Evolutionary conservation across 2,329 filamentous ascomycete genomes (phyloP), one percentile per base, ranked within the genome.

Genomic region (Neonectria punicea): DNA sequence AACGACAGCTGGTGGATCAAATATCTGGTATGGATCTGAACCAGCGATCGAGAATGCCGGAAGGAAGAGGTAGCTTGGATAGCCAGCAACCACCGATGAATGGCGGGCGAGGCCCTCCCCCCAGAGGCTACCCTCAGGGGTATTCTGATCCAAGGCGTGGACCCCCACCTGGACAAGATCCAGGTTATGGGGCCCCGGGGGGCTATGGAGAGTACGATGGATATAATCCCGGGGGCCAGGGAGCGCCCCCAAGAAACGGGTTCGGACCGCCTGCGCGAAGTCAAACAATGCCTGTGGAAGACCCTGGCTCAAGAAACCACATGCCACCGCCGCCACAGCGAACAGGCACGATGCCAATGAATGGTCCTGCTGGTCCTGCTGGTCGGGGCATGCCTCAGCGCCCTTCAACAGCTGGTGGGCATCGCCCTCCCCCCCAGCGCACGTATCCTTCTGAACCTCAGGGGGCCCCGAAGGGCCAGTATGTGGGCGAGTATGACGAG

Each of bases 231-330:
- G 69, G 60, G 3, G 66, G 77, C 56, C 78, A 78, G 41, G 70
- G 64, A 41, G 69, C 63, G 28, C 78, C 80, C 11, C 69, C 68
- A 9, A 73, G 74, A 65, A 78, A 82, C 43, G 80, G 81, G 6
- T 88, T 85, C 68, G 85, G 81, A 0, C 83, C 85, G 2, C 86
- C 85, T 9, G 74, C 79, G n/a, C 82, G 88, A 70, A 90, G 87
- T 62, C 87, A 85, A 83, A 90, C 89, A 5, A 87, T 89, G 86
- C 87, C 88, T 2, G 76, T 81, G 3, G 82, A 85, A 60, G 81
- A 84, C 11, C 76, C 84, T 55, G 80, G 82, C 18, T 75, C 78
- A 18, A 78, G 80, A 69, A 78, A 81, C 36, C 80, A 75, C 25
- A 74, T 76, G 69, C 71, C 70, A n/a, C 73, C 74, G 9, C 75